Evolutionary conservation across 2,329 filamentous ascomycete genomes (phyloP).

Genomic region (Paracoccidioides brasiliensis): DNA sequence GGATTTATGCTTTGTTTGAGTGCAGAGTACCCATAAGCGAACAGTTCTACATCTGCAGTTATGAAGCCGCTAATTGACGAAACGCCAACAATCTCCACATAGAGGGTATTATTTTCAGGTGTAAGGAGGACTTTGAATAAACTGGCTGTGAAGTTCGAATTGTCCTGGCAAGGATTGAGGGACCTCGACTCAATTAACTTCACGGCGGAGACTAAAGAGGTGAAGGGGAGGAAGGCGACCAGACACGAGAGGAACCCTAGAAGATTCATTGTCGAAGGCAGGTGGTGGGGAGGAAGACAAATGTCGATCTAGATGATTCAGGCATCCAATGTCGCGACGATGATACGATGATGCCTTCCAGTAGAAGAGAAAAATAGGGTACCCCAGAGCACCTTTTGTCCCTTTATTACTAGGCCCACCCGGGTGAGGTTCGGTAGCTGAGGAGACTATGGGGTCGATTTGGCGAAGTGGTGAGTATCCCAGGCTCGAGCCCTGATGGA

Average conservation of each 20-base stretch:
- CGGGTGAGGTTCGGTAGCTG: background rate
- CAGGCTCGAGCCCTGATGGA: background rate
- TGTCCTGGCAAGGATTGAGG: conserved; percentile 69
- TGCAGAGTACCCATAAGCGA: conserved; percentile 70
- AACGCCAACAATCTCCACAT: conserved; percentile 64
- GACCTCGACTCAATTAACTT: conserved; percentile 68
- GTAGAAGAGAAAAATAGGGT: conserved; percentile 12
- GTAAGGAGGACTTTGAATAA: conserved; percentile 67
- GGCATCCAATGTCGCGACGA: background rate
- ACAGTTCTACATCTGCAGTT: conserved; percentile 59
- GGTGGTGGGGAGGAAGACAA: background rate
- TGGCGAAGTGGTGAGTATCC: background rate
- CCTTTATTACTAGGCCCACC: conserved; percentile 13
- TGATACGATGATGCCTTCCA: background rate
- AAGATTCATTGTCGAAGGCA: conserved; percentile 26
- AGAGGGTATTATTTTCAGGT: conserved; percentile 53
- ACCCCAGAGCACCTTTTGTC: conserved; percentile 23
- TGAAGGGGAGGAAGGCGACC: conserved; percentile 25
- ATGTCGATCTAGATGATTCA: background rate
- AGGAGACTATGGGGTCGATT: background rate
- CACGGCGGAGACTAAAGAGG: conserved; percentile 45
- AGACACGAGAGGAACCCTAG: conserved; percentile 20
- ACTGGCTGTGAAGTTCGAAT: conserved; percentile 75
- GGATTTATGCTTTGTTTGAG: conserved; percentile 59
- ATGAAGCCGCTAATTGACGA: conserved; percentile 77